Percentiles rank a stretch among this genome's conserved stretches.
These are phyloP conservation scores for Leccinum boreale DNA, from an alignment of 768 basidiomycete species.

Conservation along the genomic window DNA sequence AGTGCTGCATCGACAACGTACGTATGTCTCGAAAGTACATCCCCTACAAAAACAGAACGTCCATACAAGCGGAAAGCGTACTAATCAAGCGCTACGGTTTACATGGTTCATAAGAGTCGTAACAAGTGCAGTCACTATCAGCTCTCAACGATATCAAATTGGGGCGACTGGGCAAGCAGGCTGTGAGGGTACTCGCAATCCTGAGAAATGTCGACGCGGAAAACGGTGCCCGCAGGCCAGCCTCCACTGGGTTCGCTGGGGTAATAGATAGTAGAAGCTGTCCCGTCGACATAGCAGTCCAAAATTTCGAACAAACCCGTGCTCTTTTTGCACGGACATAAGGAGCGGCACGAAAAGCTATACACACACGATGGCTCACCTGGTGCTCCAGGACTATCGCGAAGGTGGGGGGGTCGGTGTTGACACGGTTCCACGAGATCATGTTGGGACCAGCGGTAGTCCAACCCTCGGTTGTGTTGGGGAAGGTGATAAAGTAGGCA, in stretches of 20 bases:
- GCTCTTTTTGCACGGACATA: conserved; percentile 1
- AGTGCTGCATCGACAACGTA: not conserved
- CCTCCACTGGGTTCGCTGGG: conserved; percentile 55
- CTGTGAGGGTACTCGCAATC: conserved; percentile 41
- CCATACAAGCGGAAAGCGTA: not conserved
- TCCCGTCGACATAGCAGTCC: conserved; percentile 53
- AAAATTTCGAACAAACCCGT: conserved; percentile 39
- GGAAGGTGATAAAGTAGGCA: conserved; percentile 62
- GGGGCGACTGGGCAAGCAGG: conserved; percentile 68
- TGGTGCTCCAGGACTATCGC: conserved; percentile 64
- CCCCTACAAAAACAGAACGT: not conserved
- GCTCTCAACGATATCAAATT: conserved; percentile 51
- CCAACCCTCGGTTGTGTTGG: conserved; percentile 52
- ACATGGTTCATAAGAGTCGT: conserved; percentile 16
- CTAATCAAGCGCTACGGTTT: not conserved
- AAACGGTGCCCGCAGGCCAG: conserved; percentile 58
- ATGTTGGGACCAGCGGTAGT: conserved; percentile 48
- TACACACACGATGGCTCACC: conserved; percentile 33
- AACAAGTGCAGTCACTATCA: conserved; percentile 32
- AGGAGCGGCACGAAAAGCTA: not conserved
- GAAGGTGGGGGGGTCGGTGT: conserved; percentile 67
- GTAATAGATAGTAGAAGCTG: conserved; percentile 30
- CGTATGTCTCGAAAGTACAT: not conserved
- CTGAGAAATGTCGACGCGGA: conserved; percentile 70
- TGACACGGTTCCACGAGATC: conserved; percentile 61